A percentile compares a stretch with the other conserved stretches of the same genome.
Evolutionary conservation across 352 stramenopile species (phyloP).

Genomic region (Globisporangium nunn): DNA sequence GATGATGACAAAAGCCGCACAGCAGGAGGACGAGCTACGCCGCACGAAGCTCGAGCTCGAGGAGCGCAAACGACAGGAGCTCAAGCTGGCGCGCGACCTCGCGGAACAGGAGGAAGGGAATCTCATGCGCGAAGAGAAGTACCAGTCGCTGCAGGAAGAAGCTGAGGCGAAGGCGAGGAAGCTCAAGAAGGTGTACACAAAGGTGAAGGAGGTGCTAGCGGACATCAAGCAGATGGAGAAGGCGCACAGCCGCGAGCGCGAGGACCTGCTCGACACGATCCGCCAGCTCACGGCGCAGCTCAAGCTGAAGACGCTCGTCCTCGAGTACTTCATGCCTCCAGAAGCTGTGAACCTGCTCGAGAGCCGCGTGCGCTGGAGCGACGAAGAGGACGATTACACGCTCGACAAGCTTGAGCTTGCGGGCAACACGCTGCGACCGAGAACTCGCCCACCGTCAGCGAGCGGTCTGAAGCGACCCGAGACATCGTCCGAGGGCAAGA

Average conservation of each 20-base stretch:
- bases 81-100: slow-evolving; percentile 86
- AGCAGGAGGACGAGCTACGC: slow-evolving; percentile 93
- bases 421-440: slow-evolving; percentile 55
- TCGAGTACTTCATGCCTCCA: slow-evolving; percentile 89
- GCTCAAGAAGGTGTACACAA: slow-evolving; percentile 92
- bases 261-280: slow-evolving; percentile 94
- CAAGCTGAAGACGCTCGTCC: slow-evolving; percentile 93
- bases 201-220: slow-evolving; percentile 84
- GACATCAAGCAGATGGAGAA: slow-evolving; percentile 94
- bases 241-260: slow-evolving; percentile 88
- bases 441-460: slow-evolving; percentile 59
- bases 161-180: slow-evolving; percentile 94
- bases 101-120: slow-evolving; percentile 92
- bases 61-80: slow-evolving; percentile 83
- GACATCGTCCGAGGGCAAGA: slow-evolving; percentile 56
- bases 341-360: slow-evolving; percentile 56
- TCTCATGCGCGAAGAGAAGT: slow-evolving; percentile 89
- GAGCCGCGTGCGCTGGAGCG: slow-evolving; percentile 45
- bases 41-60: slow-evolving; percentile 91
- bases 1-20: slow-evolving; percentile 92
- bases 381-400: slow-evolving; percentile 73
- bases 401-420: slow-evolving; percentile 70
- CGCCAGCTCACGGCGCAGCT: slow-evolving; percentile 92
- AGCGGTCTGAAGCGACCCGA: slow-evolving; percentile 62
- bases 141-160: slow-evolving; percentile 88